Conservation (phyloP, 176 grass and related monocot species). For the Luzula sylvatica region DNA sequence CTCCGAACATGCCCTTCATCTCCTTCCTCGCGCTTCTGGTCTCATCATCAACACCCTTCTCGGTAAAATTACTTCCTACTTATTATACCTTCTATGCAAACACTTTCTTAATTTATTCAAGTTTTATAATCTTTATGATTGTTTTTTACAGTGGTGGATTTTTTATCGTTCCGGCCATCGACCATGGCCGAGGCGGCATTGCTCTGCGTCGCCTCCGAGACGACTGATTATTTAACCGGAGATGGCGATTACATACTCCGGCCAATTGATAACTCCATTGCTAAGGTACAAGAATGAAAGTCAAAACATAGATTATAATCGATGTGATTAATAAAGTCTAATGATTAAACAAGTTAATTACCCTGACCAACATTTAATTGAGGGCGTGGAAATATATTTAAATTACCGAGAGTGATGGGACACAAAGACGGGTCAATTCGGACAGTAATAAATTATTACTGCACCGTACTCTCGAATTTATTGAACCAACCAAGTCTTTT, state of each 20-base stretch:
- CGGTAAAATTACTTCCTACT: constrained; percentile 11
- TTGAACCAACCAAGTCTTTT: constrained; percentile 10
- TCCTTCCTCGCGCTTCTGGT: constrained; percentile 3
- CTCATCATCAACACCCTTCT: constrained; percentile 21
- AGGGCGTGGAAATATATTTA: neutral
- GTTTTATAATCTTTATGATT: neutral
- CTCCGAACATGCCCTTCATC: neutral
- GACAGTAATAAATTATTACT: constrained; percentile 9
- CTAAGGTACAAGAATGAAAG: constrained; percentile 17
- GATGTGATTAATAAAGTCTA: neutral
- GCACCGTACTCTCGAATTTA: constrained; percentile 3
- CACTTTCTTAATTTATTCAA: neutral
- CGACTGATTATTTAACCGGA: neutral
- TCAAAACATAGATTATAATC: neutral
- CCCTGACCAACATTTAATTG: neutral
- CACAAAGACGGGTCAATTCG: constrained; percentile 22
- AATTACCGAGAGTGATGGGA: constrained; percentile 8
- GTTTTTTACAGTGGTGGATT: constrained; percentile 21
- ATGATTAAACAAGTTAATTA: neutral
- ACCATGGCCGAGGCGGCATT: constrained; percentile 30
- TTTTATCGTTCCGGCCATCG: constrained; percentile 32
- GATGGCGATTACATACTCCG: neutral
- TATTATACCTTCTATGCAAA: neutral
- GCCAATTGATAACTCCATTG: constrained; percentile 8
- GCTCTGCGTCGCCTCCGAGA: constrained; percentile 16